phyloP scores from a whole-genome alignment of 768 basidiomycete species.

The Lactarius pseudohatsudake region DNA sequence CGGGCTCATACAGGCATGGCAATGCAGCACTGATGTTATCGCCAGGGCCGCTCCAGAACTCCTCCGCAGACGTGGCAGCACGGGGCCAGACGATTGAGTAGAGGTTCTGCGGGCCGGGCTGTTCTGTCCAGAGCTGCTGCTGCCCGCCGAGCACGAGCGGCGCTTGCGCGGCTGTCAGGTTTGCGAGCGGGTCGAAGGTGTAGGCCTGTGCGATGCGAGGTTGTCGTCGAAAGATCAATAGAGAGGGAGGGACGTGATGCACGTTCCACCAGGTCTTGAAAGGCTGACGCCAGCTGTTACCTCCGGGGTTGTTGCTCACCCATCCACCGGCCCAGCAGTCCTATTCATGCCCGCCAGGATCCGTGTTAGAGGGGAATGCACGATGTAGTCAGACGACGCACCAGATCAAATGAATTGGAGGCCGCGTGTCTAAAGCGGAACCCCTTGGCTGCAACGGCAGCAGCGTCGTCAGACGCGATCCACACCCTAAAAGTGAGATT shows the following conservation, averaged over 20 bases:
- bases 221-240: not conserved
- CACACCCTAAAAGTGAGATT: too few relatives aligned
- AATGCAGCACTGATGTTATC: slow-evolving; percentile 44
- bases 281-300: slow-evolving; percentile 72
- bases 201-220: slow-evolving; percentile 41
- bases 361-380: not conserved
- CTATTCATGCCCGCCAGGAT: slow-evolving; percentile 26
- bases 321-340: slow-evolving; percentile 76
- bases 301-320: slow-evolving; percentile 48
- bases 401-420: slow-evolving; percentile 77
- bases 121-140: slow-evolving; percentile 62
- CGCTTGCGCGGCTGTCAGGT: slow-evolving; percentile 47
- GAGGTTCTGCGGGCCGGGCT: slow-evolving; percentile 64
- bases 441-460: slow-evolving; percentile 58
- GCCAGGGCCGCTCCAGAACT: slow-evolving; percentile 68
- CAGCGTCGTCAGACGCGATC: slow-evolving; percentile 42
- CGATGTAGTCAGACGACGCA: slow-evolving; percentile 27
- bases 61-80: slow-evolving; percentile 66
- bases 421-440: slow-evolving; percentile 65
- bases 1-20: slow-evolving; percentile 54
- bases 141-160: slow-evolving; percentile 42
- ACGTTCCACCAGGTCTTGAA: slow-evolving; percentile 82
- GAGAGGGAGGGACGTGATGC: slow-evolving; percentile 8
- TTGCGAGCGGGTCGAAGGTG: slow-evolving; percentile 67
- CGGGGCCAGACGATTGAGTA: slow-evolving; percentile 73